Percentiles rank a stretch among this genome's conserved stretches.
Evolutionary conservation across 1,139 yeast species (phyloP).

Genomic region (Nematodospora anomalae): DNA sequence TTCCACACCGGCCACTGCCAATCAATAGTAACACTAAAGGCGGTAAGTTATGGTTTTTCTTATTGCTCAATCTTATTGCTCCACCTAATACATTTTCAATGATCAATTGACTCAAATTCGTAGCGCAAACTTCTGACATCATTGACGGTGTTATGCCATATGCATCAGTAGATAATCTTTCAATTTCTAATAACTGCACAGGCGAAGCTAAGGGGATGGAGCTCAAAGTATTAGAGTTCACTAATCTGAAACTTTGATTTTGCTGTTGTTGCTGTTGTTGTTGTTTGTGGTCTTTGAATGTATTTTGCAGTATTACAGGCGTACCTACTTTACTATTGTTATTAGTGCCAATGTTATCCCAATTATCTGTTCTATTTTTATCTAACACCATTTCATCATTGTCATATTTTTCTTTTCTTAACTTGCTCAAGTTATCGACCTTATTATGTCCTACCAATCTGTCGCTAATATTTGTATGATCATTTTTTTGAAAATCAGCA

Average conservation of each 20-base stretch:
- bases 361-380: slow-evolving; percentile 47
- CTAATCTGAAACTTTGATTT: slow-evolving; percentile 19
- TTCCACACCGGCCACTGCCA: slow-evolving; percentile 75
- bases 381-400: slow-evolving; percentile 74
- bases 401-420: slow-evolving; percentile 52
- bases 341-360: slow-evolving; percentile 49
- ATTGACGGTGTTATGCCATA: slow-evolving; percentile 52
- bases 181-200: slow-evolving; percentile 78
- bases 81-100: slow-evolving; percentile 67
- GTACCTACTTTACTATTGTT: slow-evolving; percentile 7
- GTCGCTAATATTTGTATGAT: slow-evolving; percentile 57
- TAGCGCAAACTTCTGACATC: slow-evolving; percentile 70
- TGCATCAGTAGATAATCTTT: slow-evolving; percentile 54
- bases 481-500: slow-evolving; percentile 69
- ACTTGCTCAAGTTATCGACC: slow-evolving; percentile 29
- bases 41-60: slow-evolving; percentile 68
- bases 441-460: slow-evolving; percentile 79
- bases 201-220: slow-evolving; percentile 70
- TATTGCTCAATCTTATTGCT: slow-evolving; percentile 53
- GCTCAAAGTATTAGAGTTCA: slow-evolving; percentile 23
- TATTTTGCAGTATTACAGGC: slow-evolving; percentile 7
- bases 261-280: slow-evolving; percentile 11
- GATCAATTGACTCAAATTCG: slow-evolving; percentile 62
- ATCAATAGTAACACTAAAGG: slow-evolving; percentile 73
- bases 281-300: slow-evolving; percentile 10